Conservation (phyloP, 2,329 filamentous ascomycete species). For the Sporothrix inflata region DNA sequence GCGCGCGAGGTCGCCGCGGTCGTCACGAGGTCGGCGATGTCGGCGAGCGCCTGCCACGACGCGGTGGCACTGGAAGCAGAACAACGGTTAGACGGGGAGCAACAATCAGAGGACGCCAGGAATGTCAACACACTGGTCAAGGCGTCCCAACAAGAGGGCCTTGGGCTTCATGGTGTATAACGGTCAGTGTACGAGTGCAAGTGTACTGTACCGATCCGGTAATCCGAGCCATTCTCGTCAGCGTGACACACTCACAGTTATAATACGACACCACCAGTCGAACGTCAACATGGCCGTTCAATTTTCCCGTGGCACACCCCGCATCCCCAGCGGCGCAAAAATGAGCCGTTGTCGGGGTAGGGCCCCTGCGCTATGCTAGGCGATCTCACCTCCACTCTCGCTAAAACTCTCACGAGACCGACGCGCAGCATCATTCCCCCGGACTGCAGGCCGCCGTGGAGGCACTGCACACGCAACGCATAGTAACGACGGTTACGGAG, state of each 20-base stretch:
- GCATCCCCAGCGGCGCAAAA: conserved; percentile 9
- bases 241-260: not conserved
- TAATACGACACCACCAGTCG: not conserved
- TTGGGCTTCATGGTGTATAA: conserved; percentile 1
- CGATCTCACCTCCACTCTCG: not conserved
- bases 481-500: not conserved
- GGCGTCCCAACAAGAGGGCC: conserved; percentile 7
- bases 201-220: not conserved
- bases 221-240: not conserved
- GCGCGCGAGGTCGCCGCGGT: not conserved
- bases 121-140: not conserved
- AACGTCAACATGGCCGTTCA: not conserved
- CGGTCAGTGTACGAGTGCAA: not conserved
- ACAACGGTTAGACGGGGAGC: not conserved
- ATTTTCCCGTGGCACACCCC: conserved; percentile 10
- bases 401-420: conserved; percentile 1
- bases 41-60: conserved; percentile 25
- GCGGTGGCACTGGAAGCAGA: not conserved
- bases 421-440: not conserved
- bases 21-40: conserved; percentile 22
- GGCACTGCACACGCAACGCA: not conserved
- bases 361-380: not conserved
- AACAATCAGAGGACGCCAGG: not conserved
- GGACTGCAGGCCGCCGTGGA: too few relatives aligned
- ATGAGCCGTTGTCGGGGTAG: conserved; percentile 10